Evolutionary conservation across 306 rosid genomes (phyloP), one percentile per base, ranked within the genome.

Genomic region (Prunus mume): DNA sequence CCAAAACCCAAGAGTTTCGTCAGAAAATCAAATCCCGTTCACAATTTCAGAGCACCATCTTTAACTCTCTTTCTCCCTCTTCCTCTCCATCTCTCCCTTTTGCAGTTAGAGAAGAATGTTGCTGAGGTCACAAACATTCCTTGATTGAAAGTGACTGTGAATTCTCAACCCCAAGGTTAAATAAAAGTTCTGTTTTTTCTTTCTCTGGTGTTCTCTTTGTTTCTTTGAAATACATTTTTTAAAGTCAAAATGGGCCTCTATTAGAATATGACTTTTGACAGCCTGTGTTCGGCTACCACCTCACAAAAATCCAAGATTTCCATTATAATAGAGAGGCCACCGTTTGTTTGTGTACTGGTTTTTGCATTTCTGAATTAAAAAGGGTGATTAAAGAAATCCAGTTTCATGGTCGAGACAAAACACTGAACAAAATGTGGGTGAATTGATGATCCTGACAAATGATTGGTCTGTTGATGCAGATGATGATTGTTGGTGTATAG

Each of bases 211-310:
- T 70, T 38, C 27, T 62, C 56, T 60, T 47, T 72, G 68, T 43
- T 67, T 65, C 20, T 73, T 57, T 18, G 38, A 10, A 55, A 5
- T 49, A 20, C 28, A 20, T 17, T 25, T 38, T 34, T 46, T 46
- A 19, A 38, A 70, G 47, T 55, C 38, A 69, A 63, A 69, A 71
- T 47, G 27, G 6, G 67, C 56, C 57, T 55, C 34, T 85, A 90
- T 83, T 89, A 82, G 90, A 86, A 77, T 83, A 81, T 84, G 83
- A 82, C 82, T 84, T 81, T 65, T 90, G 93, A 92, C 93, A 90
- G 89, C 78, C 92, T 92, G 98, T 90, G 75, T 81, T 74, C 76
- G 79, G 83, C 90, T 95, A 85, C 97, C 94, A 86, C 81, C 78
- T 63, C 55, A 79, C 82, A 86, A 87, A 89, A 83, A 69, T 87